A percentile compares a stretch with the other conserved stretches of the same genome.
Evolutionary conservation across 768 basidiomycete species (phyloP).

Genomic region (Suillus decipiens): DNA sequence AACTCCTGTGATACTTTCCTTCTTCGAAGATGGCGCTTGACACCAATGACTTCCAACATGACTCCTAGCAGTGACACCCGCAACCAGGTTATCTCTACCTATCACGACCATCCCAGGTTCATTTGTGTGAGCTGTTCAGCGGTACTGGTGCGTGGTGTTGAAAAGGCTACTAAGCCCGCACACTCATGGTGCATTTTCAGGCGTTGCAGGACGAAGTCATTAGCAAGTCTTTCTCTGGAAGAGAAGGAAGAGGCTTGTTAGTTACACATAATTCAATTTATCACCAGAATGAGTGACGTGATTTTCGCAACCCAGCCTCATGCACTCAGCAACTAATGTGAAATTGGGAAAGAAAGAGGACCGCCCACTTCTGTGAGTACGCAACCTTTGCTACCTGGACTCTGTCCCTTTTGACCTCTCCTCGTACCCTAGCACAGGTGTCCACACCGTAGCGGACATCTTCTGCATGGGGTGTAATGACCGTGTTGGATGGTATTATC

Average conservation of each 20-base stretch:
- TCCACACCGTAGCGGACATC: constrained; percentile 79
- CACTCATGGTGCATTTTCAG: constrained; percentile 35
- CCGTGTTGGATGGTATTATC: constrained; percentile 80
- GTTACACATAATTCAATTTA: constrained; percentile 30
- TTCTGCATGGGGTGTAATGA: constrained; percentile 81
- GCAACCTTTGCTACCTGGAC: background rate
- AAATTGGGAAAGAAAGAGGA: constrained; percentile 76
- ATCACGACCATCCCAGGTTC: constrained; percentile 66
- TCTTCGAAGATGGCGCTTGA: background rate
- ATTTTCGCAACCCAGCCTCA: constrained; percentile 47
- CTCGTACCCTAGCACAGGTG: constrained; percentile 58
- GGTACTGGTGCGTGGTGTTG: constrained; percentile 54
- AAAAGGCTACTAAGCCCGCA: constrained; percentile 4
- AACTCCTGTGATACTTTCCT: background rate
- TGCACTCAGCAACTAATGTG: constrained; percentile 77
- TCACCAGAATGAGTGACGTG: background rate
- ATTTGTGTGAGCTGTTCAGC: constrained; percentile 71
- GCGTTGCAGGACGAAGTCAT: constrained; percentile 83
- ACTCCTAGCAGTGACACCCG: constrained; percentile 45
- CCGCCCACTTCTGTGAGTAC: constrained; percentile 62
- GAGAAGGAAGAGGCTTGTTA: constrained; percentile 81
- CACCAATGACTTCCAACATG: background rate
- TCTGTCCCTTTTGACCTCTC: constrained; percentile 10
- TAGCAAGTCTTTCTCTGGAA: constrained; percentile 81
- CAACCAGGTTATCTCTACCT: constrained; percentile 60